Conservation (phyloP, 352 stramenopile genomes). For the Phytophthora parvispora region DNA sequence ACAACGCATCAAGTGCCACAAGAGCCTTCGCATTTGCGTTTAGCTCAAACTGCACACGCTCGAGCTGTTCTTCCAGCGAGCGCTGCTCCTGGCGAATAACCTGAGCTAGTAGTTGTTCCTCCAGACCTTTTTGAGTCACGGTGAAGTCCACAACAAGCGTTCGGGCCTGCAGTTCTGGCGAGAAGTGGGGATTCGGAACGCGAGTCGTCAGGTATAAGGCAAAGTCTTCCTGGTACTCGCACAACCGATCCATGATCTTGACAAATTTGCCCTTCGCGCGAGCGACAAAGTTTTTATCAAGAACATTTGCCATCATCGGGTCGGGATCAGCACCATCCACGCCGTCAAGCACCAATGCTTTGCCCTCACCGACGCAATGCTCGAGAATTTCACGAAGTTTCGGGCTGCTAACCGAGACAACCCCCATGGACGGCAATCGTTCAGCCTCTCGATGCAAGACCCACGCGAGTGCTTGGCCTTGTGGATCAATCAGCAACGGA, state of each 20-base stretch:
- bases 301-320: conserved; percentile 63
- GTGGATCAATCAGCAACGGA: conserved; percentile 92
- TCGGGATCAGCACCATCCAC: conserved; percentile 73
- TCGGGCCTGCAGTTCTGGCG: conserved; percentile 73
- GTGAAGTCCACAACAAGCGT: conserved; percentile 92
- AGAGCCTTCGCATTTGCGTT: conserved; percentile 91
- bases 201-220: conserved; percentile 75
- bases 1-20: conserved; percentile 81
- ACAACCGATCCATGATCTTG: conserved; percentile 74
- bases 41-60: conserved; percentile 86
- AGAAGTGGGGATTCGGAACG: conserved; percentile 76
- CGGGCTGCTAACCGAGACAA: conserved; percentile 64
- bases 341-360: conserved; percentile 85
- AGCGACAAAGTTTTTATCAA: conserved; percentile 75
- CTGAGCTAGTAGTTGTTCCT: conserved; percentile 93
- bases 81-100: conserved; percentile 94
- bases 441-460: conserved; percentile 78
- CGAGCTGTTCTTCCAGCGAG: conserved; percentile 92
- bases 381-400: conserved; percentile 91
- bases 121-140: conserved; percentile 91
- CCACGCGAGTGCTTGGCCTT: conserved; percentile 92
- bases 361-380: conserved; percentile 89
- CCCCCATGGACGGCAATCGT: conserved; percentile 65
- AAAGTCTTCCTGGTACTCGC: conserved; percentile 78
- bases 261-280: conserved; percentile 75